phyloP scores from a whole-genome alignment of 352 stramenopile species.

The Phytophthora tubulina region DNA sequence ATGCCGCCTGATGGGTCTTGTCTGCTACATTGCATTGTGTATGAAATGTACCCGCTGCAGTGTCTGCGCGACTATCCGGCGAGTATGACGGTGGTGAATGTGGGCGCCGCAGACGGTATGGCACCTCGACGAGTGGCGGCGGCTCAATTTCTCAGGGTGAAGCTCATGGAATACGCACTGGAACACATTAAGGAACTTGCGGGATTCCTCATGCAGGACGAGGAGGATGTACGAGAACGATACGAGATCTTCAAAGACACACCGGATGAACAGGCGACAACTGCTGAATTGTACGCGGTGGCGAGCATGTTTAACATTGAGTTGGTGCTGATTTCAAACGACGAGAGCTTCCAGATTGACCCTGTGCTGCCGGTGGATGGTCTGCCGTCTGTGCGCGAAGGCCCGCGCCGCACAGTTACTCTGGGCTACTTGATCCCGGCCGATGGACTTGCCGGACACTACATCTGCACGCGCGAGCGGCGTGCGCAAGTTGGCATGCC shows the following conservation, averaged over 20 bases:
- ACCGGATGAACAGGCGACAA: slow-evolving; percentile 81
- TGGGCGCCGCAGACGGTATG: slow-evolving; percentile 81
- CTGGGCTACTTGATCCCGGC: slow-evolving; percentile 80
- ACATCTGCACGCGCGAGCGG: slow-evolving; percentile 80
- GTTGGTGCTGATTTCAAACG: slow-evolving; percentile 84
- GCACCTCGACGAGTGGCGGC: slow-evolving; percentile 74
- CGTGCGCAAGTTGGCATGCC: slow-evolving; percentile 50
- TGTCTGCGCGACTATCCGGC: slow-evolving; percentile 76
- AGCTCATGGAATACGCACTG: slow-evolving; percentile 82
- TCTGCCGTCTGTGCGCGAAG: slow-evolving; percentile 68
- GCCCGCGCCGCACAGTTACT: slow-evolving; percentile 61
- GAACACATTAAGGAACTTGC: slow-evolving; percentile 67
- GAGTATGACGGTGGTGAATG: slow-evolving; percentile 84
- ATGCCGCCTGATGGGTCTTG: slow-evolving; percentile 88
- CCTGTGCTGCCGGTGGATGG: slow-evolving; percentile 72
- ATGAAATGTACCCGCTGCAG: slow-evolving; percentile 87
- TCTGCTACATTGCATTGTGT: slow-evolving; percentile 85
- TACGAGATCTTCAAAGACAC: slow-evolving; percentile 80
- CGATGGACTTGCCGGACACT: slow-evolving; percentile 76
- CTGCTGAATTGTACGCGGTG: slow-evolving; percentile 78
- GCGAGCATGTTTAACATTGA: slow-evolving; percentile 88
- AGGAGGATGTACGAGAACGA: slow-evolving; percentile 73
- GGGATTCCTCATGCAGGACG: slow-evolving; percentile 77
- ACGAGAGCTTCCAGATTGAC: slow-evolving; percentile 86
- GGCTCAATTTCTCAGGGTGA: slow-evolving; percentile 67